Evolutionary conservation across 179 eudicot species (phyloP).

Genomic region (Drosera spatulata): DNA sequence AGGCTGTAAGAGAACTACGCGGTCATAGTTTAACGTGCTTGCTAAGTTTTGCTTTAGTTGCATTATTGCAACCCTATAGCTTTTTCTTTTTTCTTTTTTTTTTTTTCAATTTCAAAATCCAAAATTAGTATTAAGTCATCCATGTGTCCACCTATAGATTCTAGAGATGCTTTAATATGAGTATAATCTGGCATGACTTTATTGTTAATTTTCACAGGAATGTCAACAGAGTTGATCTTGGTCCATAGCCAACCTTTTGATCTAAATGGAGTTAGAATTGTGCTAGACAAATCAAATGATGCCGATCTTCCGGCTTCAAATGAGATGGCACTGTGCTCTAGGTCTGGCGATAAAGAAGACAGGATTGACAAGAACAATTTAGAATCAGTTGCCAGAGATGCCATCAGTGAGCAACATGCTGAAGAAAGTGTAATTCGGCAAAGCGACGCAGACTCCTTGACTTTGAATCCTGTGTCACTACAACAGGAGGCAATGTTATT

Average conservation of each 20-base stretch:
- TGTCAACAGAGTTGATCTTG: conserved; percentile 41
- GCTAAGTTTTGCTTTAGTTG: too few relatives aligned
- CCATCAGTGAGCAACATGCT: conserved; percentile 6
- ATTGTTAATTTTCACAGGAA: conserved; percentile 31
- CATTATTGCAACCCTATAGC: too few relatives aligned
- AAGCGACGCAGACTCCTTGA: conserved; percentile 8
- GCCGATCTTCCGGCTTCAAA: conserved; percentile 13
- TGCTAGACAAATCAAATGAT: conserved; percentile 17
- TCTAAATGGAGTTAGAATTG: conserved; percentile 35
- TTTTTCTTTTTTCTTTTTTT: too few relatives aligned
- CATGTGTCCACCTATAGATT: not conserved
- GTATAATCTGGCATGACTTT: conserved; percentile 1
- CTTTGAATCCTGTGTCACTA: conserved; percentile 9
- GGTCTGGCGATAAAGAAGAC: conserved; percentile 15
- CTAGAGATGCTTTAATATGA: conserved; percentile 2
- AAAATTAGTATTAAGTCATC: too few relatives aligned
- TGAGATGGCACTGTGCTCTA: conserved; percentile 13
- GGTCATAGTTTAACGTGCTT: too few relatives aligned
- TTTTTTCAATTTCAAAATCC: too few relatives aligned
- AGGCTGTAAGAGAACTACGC: too few relatives aligned
- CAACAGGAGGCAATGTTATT: conserved; percentile 14
- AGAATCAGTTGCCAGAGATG: conserved; percentile 16
- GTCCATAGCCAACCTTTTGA: conserved; percentile 47
- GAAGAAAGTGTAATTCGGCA: conserved; percentile 12
- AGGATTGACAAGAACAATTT: conserved; percentile 15